Evolutionary conservation across 768 basidiomycete genomes (phyloP).

Genomic region (Amanita jacksonii): DNA sequence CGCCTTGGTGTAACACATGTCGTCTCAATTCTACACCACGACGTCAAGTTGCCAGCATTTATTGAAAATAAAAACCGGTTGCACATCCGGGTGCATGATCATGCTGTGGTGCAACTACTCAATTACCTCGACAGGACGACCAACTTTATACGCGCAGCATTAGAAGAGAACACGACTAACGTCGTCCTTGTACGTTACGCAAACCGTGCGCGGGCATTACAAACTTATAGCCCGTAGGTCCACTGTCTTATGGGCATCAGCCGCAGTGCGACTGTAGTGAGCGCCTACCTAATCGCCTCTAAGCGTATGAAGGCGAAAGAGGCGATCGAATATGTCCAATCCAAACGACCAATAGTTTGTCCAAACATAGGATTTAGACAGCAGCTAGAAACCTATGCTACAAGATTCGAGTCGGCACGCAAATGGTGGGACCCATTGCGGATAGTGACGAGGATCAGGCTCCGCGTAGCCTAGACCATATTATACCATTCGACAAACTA

Average conservation of each 20-base stretch:
- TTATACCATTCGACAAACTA: too few species aligned
- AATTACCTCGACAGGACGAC: conserved; percentile 39
- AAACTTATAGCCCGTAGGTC: conserved; percentile 33
- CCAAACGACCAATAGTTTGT: conserved; percentile 47
- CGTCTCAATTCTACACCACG: conserved; percentile 50
- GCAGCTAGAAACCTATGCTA: conserved; percentile 40
- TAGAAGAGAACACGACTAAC: conserved; percentile 31
- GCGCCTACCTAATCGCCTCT: conserved; percentile 57
- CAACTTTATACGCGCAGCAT: conserved; percentile 40
- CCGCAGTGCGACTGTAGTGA: conserved; percentile 65
- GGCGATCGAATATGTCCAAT: conserved; percentile 44
- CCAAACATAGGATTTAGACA: conserved; percentile 61
- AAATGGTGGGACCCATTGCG: conserved; percentile 6
- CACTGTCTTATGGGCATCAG: conserved; percentile 74
- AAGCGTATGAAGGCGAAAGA: conserved; percentile 42
- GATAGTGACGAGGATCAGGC: background rate
- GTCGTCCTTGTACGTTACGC: conserved; percentile 40
- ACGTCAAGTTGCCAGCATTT: conserved; percentile 33
- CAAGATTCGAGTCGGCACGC: conserved; percentile 15
- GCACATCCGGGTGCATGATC: conserved; percentile 42
- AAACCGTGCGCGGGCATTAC: background rate
- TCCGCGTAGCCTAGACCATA: too few species aligned
- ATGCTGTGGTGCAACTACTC: conserved; percentile 29
- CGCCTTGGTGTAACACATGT: conserved; percentile 66
- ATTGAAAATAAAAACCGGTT: conserved; percentile 34